phyloP scores from a whole-genome alignment of 129 eudicot genomes.

The Logfia minima region DNA sequence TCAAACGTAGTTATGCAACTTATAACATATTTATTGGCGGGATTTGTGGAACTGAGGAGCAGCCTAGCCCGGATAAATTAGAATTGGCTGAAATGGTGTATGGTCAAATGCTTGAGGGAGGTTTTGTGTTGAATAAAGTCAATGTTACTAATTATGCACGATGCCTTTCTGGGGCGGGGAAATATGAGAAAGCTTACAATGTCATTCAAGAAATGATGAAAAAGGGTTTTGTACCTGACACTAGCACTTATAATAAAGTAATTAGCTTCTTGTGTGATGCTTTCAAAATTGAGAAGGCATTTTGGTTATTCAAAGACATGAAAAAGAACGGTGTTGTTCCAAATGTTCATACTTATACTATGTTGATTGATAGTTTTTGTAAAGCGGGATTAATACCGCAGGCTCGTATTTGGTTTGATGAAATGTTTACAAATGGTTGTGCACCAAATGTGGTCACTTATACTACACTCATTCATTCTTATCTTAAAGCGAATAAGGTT shows the following conservation, averaged over 20 bases:
- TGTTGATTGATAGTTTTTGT: constrained; percentile 86
- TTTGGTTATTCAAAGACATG: constrained; percentile 72
- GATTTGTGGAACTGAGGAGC: constrained; percentile 64
- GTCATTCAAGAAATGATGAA: constrained; percentile 78
- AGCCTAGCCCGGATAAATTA: constrained; percentile 48
- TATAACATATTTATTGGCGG: constrained; percentile 89
- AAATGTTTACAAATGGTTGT: constrained; percentile 74
- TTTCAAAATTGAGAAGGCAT: constrained; percentile 73
- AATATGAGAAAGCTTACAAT: constrained; percentile 69
- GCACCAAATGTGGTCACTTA: constrained; percentile 89
- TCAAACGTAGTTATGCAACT: constrained; percentile 64
- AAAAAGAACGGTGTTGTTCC: constrained; percentile 70
- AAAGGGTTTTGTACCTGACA: constrained; percentile 83
- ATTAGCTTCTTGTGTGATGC: constrained; percentile 69
- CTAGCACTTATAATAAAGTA: constrained; percentile 72
- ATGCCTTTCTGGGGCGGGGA: constrained; percentile 77
- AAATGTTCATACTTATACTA: constrained; percentile 83
- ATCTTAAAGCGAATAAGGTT: constrained; percentile 70
- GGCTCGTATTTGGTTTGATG: constrained; percentile 77
- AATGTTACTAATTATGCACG: constrained; percentile 70
- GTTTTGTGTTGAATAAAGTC: constrained; percentile 64
- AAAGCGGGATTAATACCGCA: constrained; percentile 80
- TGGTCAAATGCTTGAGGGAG: constrained; percentile 65
- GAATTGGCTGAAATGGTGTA: constrained; percentile 79
- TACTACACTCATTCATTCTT: constrained; percentile 83